Evolutionary conservation across 495 filamentous ascomycete genomes (phyloP).

Genomic region (Friedmanniomyces simplex): DNA sequence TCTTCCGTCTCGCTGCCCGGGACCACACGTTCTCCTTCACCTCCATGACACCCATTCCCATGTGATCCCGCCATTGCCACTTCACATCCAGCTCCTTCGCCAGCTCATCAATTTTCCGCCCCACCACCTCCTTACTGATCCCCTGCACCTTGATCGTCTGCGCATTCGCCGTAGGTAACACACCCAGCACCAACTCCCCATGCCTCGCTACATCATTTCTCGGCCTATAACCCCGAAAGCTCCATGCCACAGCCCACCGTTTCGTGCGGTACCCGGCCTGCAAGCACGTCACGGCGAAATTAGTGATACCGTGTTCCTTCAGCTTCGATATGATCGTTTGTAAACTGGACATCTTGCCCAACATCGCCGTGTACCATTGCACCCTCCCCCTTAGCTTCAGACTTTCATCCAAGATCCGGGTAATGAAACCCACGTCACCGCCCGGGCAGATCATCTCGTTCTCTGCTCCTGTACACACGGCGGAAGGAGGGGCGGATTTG

Average conservation of each 20-base stretch:
- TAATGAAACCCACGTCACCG: constrained; percentile 74
- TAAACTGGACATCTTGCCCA: constrained; percentile 72
- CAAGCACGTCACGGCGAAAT: constrained; percentile 77
- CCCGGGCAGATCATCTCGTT: constrained; percentile 81
- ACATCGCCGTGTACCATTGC: constrained; percentile 86
- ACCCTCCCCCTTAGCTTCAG: constrained; percentile 47
- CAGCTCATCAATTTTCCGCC: constrained; percentile 30
- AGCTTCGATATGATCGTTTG: constrained; percentile 52
- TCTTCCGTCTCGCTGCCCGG: constrained; percentile 49
- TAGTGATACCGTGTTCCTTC: constrained; percentile 47
- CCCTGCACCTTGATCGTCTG: constrained; percentile 38
- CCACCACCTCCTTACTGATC: constrained; percentile 27
- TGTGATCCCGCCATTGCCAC: constrained; percentile 41
- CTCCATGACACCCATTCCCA: constrained; percentile 34
- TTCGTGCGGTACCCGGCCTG: constrained; percentile 70
- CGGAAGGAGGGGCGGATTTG: constrained; percentile 60
- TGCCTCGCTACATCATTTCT: constrained; percentile 38
- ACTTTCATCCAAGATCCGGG: constrained; percentile 65
- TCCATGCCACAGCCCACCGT: constrained; percentile 86
- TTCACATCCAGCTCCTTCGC: constrained; percentile 39
- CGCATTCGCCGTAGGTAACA: constrained; percentile 50
- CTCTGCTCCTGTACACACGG: constrained; percentile 69
- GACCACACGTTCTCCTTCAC: constrained; percentile 65
- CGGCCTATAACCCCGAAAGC: constrained; percentile 60
- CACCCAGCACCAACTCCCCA: constrained; percentile 44